Conservation (phyloP, 257 asterid genomes). For the Cynanchum wilfordii region DNA sequence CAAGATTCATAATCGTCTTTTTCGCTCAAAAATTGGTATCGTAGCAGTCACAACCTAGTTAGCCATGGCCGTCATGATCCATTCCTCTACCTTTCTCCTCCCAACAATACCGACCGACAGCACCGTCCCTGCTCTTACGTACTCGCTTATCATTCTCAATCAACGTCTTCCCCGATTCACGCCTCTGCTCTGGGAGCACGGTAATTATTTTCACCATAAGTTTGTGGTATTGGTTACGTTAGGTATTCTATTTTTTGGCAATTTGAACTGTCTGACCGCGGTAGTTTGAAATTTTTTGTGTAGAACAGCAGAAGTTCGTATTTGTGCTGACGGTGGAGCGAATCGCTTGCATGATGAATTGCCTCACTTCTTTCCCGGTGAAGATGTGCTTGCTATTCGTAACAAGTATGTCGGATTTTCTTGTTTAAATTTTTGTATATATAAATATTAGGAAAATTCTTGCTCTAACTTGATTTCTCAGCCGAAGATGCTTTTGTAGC, state of each 20-base stretch:
- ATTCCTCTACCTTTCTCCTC: slow-evolving; percentile 70
- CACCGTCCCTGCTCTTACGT: slow-evolving; percentile 32
- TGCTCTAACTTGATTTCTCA: neutral
- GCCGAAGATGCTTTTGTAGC: neutral
- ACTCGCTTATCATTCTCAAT: slow-evolving; percentile 75
- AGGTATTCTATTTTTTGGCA: neutral
- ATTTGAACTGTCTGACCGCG: slow-evolving; percentile 1
- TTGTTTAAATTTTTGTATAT: neutral
- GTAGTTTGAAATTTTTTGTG: slow-evolving; percentile 15
- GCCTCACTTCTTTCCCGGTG: slow-evolving; percentile 62
- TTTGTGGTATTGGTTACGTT: neutral
- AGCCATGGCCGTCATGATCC: slow-evolving; percentile 57
- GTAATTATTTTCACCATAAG: slow-evolving; percentile 27
- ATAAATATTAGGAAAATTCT: neutral
- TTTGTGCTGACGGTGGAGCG: slow-evolving; percentile 96
- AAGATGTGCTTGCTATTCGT: slow-evolving; percentile 53
- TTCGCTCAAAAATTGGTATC: neutral
- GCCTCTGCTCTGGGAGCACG: slow-evolving; percentile 83
- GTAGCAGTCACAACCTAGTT: neutral
- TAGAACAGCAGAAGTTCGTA: slow-evolving; percentile 71
- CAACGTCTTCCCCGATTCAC: slow-evolving; percentile 71
- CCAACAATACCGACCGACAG: slow-evolving; percentile 35
- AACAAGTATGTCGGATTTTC: slow-evolving; percentile 36
- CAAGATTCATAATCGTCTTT: neutral
- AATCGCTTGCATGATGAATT: slow-evolving; percentile 79